A percentile compares a stretch with the other conserved stretches of the same genome.
phyloP scores from a whole-genome alignment of 1,139 yeast genomes.

The Hyphopichia burtonii region DNA sequence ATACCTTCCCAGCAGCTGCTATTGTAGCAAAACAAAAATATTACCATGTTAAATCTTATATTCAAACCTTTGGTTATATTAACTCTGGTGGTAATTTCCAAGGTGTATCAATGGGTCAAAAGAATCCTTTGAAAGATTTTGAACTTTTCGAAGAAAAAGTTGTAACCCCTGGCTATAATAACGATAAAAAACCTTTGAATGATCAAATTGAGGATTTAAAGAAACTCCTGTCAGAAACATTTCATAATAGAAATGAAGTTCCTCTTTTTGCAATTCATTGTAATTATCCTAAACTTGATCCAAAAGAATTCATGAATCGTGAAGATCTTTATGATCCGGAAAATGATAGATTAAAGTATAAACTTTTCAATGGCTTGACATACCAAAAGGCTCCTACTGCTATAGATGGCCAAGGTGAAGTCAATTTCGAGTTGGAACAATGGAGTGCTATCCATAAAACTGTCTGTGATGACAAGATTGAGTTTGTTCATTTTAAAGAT shows the following conservation, averaged over 20 bases:
- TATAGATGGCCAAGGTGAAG: slow-evolving; percentile 3
- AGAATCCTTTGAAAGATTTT: slow-evolving; percentile 31
- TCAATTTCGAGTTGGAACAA: slow-evolving; percentile 35
- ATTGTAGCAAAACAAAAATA: slow-evolving; percentile 42
- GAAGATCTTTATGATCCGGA: slow-evolving; percentile 29
- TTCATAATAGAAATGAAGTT: slow-evolving; percentile 13
- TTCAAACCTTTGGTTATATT: slow-evolving; percentile 31
- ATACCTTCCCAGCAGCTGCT: slow-evolving; percentile 62
- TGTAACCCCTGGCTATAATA: slow-evolving; percentile 6
- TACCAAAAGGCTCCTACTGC: slow-evolving; percentile 12
- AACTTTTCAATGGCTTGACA: slow-evolving; percentile 28
- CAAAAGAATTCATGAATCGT: slow-evolving; percentile 22
- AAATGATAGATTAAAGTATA: slow-evolving; percentile 24
- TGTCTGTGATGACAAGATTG: slow-evolving; percentile 25
- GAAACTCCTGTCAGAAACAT: slow-evolving; percentile 14
- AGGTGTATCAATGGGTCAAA: slow-evolving; percentile 45
- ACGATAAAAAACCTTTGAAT: slow-evolving; percentile 8
- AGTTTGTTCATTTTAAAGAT: slow-evolving; percentile 27
- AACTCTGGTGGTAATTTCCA: slow-evolving; percentile 23
- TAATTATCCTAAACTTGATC: slow-evolving; percentile 41
- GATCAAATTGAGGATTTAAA: slow-evolving; percentile 24
- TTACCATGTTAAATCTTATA: slow-evolving; percentile 49
- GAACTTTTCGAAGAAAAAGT: slow-evolving; percentile 15
- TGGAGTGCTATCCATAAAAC: slow-evolving; percentile 31
- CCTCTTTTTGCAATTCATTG: slow-evolving; percentile 37